Evolutionary conservation across 2,329 filamentous ascomycete genomes (phyloP).

Genomic region (Macrophomina pseudophaseolina): DNA sequence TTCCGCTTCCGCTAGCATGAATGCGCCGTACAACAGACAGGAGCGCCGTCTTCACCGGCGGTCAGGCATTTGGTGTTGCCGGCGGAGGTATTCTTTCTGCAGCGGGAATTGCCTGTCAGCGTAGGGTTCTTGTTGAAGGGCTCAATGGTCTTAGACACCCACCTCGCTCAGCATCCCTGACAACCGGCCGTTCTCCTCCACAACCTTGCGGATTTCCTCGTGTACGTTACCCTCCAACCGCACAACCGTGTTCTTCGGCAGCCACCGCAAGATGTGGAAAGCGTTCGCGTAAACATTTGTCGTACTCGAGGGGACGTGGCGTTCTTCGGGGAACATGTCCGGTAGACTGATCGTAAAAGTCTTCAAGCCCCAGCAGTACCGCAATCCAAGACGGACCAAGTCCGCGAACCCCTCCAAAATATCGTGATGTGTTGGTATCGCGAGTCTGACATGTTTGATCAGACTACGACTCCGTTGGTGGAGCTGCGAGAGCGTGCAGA

Average conservation of each 20-base stretch:
- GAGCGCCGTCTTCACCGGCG: background rate
- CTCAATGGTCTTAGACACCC: slow-evolving; percentile 22
- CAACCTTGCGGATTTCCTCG: slow-evolving; percentile 47
- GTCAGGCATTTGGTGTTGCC: slow-evolving; percentile 47
- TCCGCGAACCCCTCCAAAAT: slow-evolving; percentile 54
- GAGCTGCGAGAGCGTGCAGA: slow-evolving; percentile 45
- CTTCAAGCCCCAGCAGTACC: slow-evolving; percentile 53
- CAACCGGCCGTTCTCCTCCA: slow-evolving; percentile 49
- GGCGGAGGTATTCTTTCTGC: slow-evolving; percentile 40
- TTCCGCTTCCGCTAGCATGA: background rate
- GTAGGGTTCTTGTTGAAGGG: background rate
- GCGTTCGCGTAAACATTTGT: slow-evolving; percentile 54
- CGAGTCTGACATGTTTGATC: slow-evolving; percentile 50
- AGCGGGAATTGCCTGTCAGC: background rate
- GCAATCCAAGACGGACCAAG: slow-evolving; percentile 50
- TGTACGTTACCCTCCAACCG: slow-evolving; percentile 47
- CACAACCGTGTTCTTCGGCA: slow-evolving; percentile 50
- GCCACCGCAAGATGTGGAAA: slow-evolving; percentile 54
- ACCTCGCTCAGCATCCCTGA: slow-evolving; percentile 49
- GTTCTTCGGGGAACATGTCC: slow-evolving; percentile 38
- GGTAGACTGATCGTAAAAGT: slow-evolving; percentile 48
- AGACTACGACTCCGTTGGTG: slow-evolving; percentile 51
- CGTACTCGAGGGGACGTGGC: slow-evolving; percentile 34
- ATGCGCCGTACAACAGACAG: slow-evolving; percentile 35
- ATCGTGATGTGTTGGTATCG: slow-evolving; percentile 53